Conservation (phyloP, 805 yeast genomes). For the Monosporozyma aerobia region DNA sequence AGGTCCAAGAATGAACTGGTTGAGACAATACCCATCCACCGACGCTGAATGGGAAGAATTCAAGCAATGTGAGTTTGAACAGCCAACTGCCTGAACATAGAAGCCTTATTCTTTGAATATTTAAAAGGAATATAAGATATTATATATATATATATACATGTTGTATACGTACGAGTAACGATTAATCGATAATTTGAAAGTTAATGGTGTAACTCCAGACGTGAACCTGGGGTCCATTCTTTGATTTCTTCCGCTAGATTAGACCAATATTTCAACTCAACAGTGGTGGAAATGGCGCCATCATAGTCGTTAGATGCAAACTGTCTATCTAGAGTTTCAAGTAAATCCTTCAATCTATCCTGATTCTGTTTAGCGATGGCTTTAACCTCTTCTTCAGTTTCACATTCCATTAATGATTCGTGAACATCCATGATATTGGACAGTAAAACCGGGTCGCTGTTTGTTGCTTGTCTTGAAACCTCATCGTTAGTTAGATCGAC, state of each 20-base stretch:
- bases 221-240: conserved; percentile 67
- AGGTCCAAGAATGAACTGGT: conserved; percentile 96
- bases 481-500: conserved; percentile 57
- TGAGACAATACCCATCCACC: conserved; percentile 65
- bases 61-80: conserved; percentile 51
- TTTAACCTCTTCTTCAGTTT: conserved; percentile 47
- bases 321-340: conserved; percentile 37
- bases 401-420: conserved; percentile 67
- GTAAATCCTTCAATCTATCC: conserved; percentile 41
- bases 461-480: conserved; percentile 35
- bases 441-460: conserved; percentile 46
- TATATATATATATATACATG: not conserved
- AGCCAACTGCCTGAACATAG: conserved; percentile 31
- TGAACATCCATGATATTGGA: conserved; percentile 78
- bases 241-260: conserved; percentile 65
- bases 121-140: not conserved
- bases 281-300: conserved; percentile 53
- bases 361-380: conserved; percentile 48
- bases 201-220: conserved; percentile 55
- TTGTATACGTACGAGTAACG: not conserved
- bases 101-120: not conserved
- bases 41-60: conserved; percentile 54
- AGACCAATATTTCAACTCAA: conserved; percentile 74
- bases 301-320: conserved; percentile 44
- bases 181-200: not conserved